Percentiles rank a stretch among this genome's conserved stretches.
phyloP scores from a whole-genome alignment of 148 eudicot genomes.

The Tetragonia tetragonoides region DNA sequence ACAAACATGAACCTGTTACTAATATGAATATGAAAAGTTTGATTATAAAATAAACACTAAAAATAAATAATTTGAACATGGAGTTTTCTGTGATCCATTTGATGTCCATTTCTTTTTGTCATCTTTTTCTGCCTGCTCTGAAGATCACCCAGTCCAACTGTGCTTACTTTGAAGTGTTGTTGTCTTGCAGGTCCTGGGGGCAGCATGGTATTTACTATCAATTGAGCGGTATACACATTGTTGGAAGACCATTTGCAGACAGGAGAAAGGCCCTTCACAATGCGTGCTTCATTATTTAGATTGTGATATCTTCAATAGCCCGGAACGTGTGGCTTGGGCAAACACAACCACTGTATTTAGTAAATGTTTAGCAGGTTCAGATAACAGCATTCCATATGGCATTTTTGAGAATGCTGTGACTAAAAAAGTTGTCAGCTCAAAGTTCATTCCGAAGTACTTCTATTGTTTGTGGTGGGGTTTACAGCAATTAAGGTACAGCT shows the following conservation, averaged over 20 bases:
- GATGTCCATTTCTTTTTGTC: not conserved
- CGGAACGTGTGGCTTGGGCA: conserved; percentile 57
- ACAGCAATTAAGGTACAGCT: conserved; percentile 74
- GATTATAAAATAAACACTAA: not conserved
- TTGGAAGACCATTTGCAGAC: conserved; percentile 76
- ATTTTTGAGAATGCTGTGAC: conserved; percentile 67
- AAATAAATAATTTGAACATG: not conserved
- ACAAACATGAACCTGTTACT: not conserved
- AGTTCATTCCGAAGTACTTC: conserved; percentile 73
- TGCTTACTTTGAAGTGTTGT: not conserved
- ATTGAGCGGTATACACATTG: conserved; percentile 82
- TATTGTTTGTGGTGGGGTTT: conserved; percentile 99
- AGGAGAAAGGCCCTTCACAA: conserved; percentile 38
- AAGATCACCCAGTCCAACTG: not conserved
- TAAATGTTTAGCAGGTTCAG: conserved; percentile 54
- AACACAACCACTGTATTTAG: conserved; percentile 52
- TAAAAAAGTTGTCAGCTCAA: conserved; percentile 68
- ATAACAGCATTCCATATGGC: conserved; percentile 57
- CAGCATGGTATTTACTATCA: conserved; percentile 91
- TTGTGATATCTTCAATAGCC: conserved; percentile 38
- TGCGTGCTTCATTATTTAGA: conserved; percentile 58
- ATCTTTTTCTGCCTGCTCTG: not conserved
- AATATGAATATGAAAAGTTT: not conserved
- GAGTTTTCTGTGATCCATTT: not conserved
- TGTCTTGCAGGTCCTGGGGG: conserved; percentile 74